Conservation (phyloP, 345 rosid species). For the Trapa incisa region DNA sequence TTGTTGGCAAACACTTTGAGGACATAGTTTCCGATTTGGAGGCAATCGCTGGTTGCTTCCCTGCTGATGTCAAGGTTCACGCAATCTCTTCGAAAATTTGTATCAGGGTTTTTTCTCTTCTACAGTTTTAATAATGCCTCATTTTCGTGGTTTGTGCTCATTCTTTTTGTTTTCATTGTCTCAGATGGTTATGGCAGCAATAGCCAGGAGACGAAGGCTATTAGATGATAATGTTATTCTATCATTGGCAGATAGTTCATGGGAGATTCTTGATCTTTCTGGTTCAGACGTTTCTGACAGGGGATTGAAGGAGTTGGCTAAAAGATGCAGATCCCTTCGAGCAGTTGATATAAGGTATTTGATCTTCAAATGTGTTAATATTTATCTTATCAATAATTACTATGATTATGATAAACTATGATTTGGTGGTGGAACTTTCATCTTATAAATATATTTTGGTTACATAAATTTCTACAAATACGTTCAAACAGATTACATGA, state of each 20-base stretch:
- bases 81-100: neutral
- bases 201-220: conserved; percentile 73
- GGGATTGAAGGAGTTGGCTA: conserved; percentile 44
- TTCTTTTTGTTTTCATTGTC: neutral
- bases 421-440: neutral
- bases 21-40: conserved; percentile 42
- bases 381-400: neutral
- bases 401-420: neutral
- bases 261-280: conserved; percentile 76
- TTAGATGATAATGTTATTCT: conserved; percentile 45
- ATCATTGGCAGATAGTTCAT: conserved; percentile 63
- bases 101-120: neutral
- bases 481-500: neutral
- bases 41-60: conserved; percentile 49
- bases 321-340: conserved; percentile 48
- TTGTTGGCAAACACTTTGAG: conserved; percentile 73
- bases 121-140: neutral
- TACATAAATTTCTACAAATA: neutral
- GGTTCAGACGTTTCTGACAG: conserved; percentile 47
- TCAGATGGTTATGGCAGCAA: conserved; percentile 58
- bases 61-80: conserved; percentile 58
- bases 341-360: conserved; percentile 63
- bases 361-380: conserved; percentile 9
- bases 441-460: neutral
- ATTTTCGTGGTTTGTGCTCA: neutral